phyloP scores from a whole-genome alignment of 352 stramenopile species.

The Phytopythium litorale region DNA sequence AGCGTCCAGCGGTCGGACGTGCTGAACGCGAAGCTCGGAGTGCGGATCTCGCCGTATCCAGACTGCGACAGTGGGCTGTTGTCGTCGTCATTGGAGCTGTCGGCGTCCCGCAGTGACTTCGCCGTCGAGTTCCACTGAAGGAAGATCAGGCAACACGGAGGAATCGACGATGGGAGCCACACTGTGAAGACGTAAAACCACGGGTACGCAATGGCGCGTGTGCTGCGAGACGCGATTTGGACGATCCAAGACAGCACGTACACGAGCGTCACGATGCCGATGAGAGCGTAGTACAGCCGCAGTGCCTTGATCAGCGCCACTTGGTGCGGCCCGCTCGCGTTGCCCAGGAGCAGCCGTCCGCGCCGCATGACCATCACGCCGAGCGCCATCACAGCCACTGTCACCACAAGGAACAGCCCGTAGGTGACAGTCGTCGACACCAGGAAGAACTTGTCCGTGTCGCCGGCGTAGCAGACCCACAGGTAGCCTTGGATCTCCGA shows the following conservation, averaged over 20 bases:
- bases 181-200: constrained; percentile 90
- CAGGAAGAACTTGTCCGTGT: constrained; percentile 76
- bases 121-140: constrained; percentile 86
- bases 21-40: constrained; percentile 75
- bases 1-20: constrained; percentile 46
- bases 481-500: constrained; percentile 85
- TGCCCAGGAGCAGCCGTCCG: constrained; percentile 69
- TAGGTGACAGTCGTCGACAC: constrained; percentile 78
- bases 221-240: constrained; percentile 67
- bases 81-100: constrained; percentile 27
- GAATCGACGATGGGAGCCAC: constrained; percentile 82
- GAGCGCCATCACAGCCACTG: constrained; percentile 74
- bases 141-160: constrained; percentile 83
- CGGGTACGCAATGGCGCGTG: constrained; percentile 68
- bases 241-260: constrained; percentile 84
- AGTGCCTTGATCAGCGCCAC: constrained; percentile 82
- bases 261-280: constrained; percentile 79
- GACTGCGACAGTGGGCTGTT: constrained; percentile 51
- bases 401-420: constrained; percentile 72
- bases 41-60: constrained; percentile 72
- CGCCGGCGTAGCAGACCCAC: constrained; percentile 71
- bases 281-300: constrained; percentile 82
- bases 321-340: constrained; percentile 65
- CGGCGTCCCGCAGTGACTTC: constrained; percentile 71
- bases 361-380: constrained; percentile 85